Percentiles rank a stretch among this genome's conserved stretches.
These are phyloP conservation scores for Penicillium fimorum DNA, from an alignment of 495 filamentous ascomycete species.

Conservation along the genomic window DNA sequence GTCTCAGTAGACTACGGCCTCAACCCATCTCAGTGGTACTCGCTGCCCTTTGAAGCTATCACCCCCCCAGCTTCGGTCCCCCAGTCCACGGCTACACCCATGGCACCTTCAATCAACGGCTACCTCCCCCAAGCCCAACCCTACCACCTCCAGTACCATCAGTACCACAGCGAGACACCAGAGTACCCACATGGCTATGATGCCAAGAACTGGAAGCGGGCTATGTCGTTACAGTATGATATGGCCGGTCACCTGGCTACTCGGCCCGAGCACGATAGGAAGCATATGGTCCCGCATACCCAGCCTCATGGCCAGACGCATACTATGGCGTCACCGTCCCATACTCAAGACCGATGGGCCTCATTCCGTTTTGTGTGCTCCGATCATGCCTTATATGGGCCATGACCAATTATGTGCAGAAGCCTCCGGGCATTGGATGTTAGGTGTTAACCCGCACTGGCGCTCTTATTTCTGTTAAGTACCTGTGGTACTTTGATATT, in stretches of 20 bases:
- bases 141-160: slow-evolving; percentile 23
- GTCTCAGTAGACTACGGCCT: slow-evolving; percentile 28
- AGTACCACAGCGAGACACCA: slow-evolving; percentile 15
- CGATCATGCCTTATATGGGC: slow-evolving; percentile 31
- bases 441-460: slow-evolving; percentile 8
- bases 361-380: slow-evolving; percentile 35
- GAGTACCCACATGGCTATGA: slow-evolving; percentile 28
- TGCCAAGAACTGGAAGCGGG: slow-evolving; percentile 35
- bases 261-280: slow-evolving; percentile 30
- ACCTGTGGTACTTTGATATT: slow-evolving; percentile 18
- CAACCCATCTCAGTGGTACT: slow-evolving; percentile 34
- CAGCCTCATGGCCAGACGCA: slow-evolving; percentile 11
- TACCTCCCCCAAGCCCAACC: slow-evolving; percentile 22
- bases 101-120: slow-evolving; percentile 23
- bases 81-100: slow-evolving; percentile 28
- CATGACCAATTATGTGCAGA: slow-evolving; percentile 24
- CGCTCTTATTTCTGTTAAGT: slow-evolving; percentile 3
- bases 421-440: slow-evolving; percentile 27
- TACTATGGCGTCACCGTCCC: slow-evolving; percentile 26
- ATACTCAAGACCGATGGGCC: slow-evolving; percentile 25
- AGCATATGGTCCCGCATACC: slow-evolving; percentile 18
- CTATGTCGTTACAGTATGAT: slow-evolving; percentile 36
- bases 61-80: slow-evolving; percentile 27
- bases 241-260: slow-evolving; percentile 18
- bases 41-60: slow-evolving; percentile 33